phyloP scores from a whole-genome alignment of 352 stramenopile genomes.

The Phytophthora colocasiae region DNA sequence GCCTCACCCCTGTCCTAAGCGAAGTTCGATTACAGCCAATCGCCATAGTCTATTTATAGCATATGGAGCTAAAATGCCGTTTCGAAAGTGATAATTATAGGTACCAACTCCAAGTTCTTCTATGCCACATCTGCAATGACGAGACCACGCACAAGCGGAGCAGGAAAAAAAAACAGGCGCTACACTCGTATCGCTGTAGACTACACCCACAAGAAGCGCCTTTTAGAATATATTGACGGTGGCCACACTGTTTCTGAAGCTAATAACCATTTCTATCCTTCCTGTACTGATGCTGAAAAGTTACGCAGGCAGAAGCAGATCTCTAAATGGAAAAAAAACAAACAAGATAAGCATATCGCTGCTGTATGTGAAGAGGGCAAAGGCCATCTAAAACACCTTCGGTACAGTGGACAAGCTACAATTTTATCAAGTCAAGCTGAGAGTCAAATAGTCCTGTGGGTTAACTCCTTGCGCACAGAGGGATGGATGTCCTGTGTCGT shows the following conservation, averaged over 20 bases:
- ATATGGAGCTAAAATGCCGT: background rate
- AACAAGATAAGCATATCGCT: too few relatives aligned
- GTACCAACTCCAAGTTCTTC: background rate
- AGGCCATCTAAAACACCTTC: background rate
- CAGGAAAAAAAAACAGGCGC: too few relatives aligned
- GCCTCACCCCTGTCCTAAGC: constrained; percentile 3
- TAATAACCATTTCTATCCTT: background rate
- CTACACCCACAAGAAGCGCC: constrained; percentile 7
- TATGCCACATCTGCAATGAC: background rate
- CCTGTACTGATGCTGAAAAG: background rate
- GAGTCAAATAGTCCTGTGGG: constrained; percentile 3
- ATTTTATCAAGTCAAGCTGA: constrained; percentile 6
- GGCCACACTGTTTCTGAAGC: constrained; percentile 1
- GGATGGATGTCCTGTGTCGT: background rate
- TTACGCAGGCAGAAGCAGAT: constrained; percentile 7
- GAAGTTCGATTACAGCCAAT: constrained; percentile 8
- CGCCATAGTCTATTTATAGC: background rate
- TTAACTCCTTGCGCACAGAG: constrained; percentile 7
- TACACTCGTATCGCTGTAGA: constrained; percentile 17
- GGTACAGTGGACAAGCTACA: constrained; percentile 3
- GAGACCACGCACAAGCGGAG: constrained; percentile 8
- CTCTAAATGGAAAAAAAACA: constrained; percentile 17
- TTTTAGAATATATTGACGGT: background rate
- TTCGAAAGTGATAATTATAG: background rate
- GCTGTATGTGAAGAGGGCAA: background rate